Percentiles rank a stretch among this genome's conserved stretches.
Evolutionary conservation across 345 rosid genomes (phyloP).

Genomic region (Acer saccharum): DNA sequence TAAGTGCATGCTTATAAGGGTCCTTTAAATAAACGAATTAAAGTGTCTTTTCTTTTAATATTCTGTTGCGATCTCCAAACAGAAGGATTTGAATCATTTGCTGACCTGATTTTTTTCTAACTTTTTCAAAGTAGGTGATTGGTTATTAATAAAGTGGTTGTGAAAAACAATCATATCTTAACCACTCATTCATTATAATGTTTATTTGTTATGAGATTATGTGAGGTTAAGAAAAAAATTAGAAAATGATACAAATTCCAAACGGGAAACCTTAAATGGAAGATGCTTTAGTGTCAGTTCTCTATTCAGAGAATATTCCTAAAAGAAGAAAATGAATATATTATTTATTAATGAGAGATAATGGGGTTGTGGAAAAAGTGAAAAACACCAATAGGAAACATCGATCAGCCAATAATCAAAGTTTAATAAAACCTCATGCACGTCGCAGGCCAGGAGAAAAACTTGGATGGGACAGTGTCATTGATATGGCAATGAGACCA

Average conservation of each 20-base stretch:
- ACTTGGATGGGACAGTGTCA: too few species aligned
- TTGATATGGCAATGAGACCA: too few species aligned
- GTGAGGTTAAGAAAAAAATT: too few species aligned
- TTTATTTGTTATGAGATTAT: too few species aligned
- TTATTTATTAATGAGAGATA: neutral
- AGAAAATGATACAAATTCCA: too few species aligned
- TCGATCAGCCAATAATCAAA: neutral
- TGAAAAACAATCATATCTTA: too few species aligned
- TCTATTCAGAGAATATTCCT: conserved; percentile 36
- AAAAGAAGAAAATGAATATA: conserved; percentile 18
- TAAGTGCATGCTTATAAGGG: neutral
- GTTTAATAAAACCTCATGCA: conserved; percentile 24
- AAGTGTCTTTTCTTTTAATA: neutral
- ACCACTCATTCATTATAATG: too few species aligned
- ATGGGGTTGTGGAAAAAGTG: neutral
- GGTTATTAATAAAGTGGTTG: too few species aligned
- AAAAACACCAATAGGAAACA: conserved; percentile 11
- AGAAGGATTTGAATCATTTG: neutral
- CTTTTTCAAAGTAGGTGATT: too few species aligned
- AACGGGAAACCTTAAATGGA: neutral
- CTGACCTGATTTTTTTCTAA: too few species aligned
- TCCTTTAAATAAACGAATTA: neutral
- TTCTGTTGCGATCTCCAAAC: neutral
- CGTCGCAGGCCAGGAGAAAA: conserved; percentile 4
- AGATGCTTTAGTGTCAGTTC: conserved; percentile 20